Percentiles rank a stretch among this genome's conserved stretches.
phyloP scores from a whole-genome alignment of 1,284 basidiomycete genomes.

The Austroboletus novae-zelandiae region DNA sequence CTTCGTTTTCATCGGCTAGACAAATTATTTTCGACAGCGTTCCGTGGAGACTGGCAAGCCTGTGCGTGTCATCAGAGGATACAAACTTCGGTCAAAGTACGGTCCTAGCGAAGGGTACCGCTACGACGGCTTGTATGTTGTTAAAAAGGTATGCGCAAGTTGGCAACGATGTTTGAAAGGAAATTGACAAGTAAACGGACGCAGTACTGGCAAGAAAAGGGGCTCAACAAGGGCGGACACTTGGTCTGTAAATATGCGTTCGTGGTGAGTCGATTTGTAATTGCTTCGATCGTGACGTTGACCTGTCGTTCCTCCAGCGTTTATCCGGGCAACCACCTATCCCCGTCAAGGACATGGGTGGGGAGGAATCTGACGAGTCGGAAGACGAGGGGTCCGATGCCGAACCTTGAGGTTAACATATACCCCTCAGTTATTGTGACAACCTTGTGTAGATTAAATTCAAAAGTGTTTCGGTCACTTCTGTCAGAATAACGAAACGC shows the following conservation, averaged over 20 bases:
- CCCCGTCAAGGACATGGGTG: conserved; percentile 33
- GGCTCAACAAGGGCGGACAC: conserved; percentile 60
- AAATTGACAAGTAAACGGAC: background rate
- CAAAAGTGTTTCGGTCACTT: too few relatives aligned
- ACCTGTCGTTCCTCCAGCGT: conserved; percentile 40
- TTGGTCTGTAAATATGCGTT: conserved; percentile 80
- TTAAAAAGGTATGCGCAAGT: conserved; percentile 54
- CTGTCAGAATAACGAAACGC: too few relatives aligned
- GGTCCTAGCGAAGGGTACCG: conserved; percentile 81
- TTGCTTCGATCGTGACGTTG: background rate
- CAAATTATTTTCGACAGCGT: conserved; percentile 36
- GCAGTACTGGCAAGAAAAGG: conserved; percentile 70
- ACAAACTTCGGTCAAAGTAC: conserved; percentile 65
- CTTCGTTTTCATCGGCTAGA: too few relatives aligned
- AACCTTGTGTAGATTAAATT: too few relatives aligned
- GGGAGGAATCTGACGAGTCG: conserved; percentile 8
- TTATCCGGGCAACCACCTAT: conserved; percentile 59
- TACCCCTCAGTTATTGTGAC: too few relatives aligned
- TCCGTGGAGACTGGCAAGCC: conserved; percentile 74
- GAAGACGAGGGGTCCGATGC: conserved; percentile 15
- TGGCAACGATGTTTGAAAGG: background rate
- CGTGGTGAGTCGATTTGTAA: conserved; percentile 46
- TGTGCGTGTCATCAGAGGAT: conserved; percentile 80
- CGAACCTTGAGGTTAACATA: too few relatives aligned
- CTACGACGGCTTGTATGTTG: conserved; percentile 80